A percentile compares a stretch with the other conserved stretches of the same genome.
These are phyloP conservation scores for Aspergillus sparsus DNA, from an alignment of 495 filamentous ascomycete species.

Conservation along the genomic window DNA sequence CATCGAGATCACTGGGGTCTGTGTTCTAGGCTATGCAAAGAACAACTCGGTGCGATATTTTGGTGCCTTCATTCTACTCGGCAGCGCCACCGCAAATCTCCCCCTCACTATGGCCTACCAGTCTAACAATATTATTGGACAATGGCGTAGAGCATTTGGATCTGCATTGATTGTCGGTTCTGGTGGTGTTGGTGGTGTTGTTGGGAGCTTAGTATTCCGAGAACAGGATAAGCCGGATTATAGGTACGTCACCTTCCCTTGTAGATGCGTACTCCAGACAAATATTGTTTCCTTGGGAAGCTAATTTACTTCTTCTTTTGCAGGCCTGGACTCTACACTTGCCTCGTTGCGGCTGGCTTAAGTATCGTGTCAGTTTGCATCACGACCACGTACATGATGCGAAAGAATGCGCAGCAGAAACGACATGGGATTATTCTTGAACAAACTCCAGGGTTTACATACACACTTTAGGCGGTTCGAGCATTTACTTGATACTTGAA, in stretches of 20 bases:
- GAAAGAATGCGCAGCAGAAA: slow-evolving; percentile 1
- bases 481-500: too few species aligned
- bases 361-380: slow-evolving; percentile 8
- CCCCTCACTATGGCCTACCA: slow-evolving; percentile 54
- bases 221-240: slow-evolving; percentile 41
- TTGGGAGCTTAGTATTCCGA: slow-evolving; percentile 53
- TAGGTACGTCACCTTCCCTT: slow-evolving; percentile 19
- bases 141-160: slow-evolving; percentile 59
- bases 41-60: slow-evolving; percentile 52
- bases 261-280: background rate
- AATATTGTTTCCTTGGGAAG: background rate
- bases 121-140: slow-evolving; percentile 59
- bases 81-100: slow-evolving; percentile 54
- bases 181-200: slow-evolving; percentile 57
- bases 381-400: slow-evolving; percentile 13
- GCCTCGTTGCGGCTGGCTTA: slow-evolving; percentile 14
- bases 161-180: slow-evolving; percentile 48
- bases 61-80: slow-evolving; percentile 59
- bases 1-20: slow-evolving; percentile 12
- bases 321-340: slow-evolving; percentile 18
- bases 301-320: background rate
- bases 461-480: slow-evolving; percentile 5
- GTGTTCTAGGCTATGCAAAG: slow-evolving; percentile 13
- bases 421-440: slow-evolving; percentile 3
- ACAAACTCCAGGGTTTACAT: slow-evolving; percentile 15